Evolutionary conservation across 306 rosid species (phyloP).

Genomic region (Lathyrus sativus): DNA sequence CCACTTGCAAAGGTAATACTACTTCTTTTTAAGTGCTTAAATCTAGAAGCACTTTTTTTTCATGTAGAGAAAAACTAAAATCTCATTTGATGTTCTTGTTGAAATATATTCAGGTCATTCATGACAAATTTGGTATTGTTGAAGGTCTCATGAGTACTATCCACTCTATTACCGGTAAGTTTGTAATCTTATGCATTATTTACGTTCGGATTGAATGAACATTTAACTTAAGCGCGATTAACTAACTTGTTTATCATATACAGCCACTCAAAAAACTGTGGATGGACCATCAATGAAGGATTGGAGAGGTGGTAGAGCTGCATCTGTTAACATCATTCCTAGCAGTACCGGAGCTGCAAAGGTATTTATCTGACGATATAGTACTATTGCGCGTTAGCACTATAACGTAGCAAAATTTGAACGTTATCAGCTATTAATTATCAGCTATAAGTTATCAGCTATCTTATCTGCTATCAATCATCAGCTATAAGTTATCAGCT

Average conservation of each 20-base stretch:
- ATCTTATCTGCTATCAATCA: not conserved
- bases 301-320: conserved; percentile 98
- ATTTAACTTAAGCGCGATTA: not conserved
- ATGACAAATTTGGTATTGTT: conserved; percentile 79
- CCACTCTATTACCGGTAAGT: conserved; percentile 78
- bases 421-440: not conserved
- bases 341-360: conserved; percentile 97
- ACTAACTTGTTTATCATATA: not conserved
- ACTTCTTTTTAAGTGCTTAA: not conserved
- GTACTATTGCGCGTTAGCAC: not conserved
- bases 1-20: conserved; percentile 74
- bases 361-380: conserved; percentile 43
- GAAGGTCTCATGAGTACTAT: conserved; percentile 95
- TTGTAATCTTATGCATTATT: not conserved
- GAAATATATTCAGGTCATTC: conserved; percentile 58
- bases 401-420: not conserved
- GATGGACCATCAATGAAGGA: conserved; percentile 94
- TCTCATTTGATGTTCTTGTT: not conserved
- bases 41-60: not conserved
- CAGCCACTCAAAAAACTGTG: conserved; percentile 94
- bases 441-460: too few relatives aligned
- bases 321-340: conserved; percentile 92
- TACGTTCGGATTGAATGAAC: not conserved
- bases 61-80: not conserved
- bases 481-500: too few relatives aligned